Percentiles rank a stretch among this genome's conserved stretches.
Conservation (phyloP, 2,329 filamentous ascomycete species). For the Pseudopyricularia cyperi region DNA sequence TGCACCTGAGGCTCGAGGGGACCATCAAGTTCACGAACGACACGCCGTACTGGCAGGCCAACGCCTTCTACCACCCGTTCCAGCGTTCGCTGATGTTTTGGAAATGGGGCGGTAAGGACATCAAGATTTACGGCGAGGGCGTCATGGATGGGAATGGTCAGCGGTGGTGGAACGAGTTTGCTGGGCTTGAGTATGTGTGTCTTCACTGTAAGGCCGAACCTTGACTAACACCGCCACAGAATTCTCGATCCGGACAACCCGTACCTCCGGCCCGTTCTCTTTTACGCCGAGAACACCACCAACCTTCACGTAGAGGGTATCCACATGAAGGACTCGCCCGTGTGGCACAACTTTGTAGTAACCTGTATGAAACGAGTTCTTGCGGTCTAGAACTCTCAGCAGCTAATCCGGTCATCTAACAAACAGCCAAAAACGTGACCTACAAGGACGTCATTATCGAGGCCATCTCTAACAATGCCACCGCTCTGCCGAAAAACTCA, state of each 20-base stretch:
- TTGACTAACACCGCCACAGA: background rate
- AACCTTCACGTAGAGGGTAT: slow-evolving; percentile 41
- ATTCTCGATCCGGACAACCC: slow-evolving; percentile 15
- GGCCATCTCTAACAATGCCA: slow-evolving; percentile 1
- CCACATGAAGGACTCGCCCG: slow-evolving; percentile 45
- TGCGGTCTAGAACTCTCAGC: too few relatives aligned
- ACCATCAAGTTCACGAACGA: slow-evolving; percentile 35
- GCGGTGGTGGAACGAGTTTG: slow-evolving; percentile 28
- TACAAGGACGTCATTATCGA: background rate
- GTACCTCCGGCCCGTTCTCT: slow-evolving; percentile 44
- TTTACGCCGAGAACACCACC: slow-evolving; percentile 48
- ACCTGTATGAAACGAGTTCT: slow-evolving; percentile 22
- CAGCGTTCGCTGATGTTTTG: slow-evolving; percentile 46
- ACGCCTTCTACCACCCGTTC: slow-evolving; percentile 26
- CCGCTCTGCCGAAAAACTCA: slow-evolving; percentile 26
- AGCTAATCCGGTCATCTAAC: background rate
- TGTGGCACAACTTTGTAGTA: slow-evolving; percentile 52
- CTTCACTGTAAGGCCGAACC: background rate
- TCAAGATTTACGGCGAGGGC: slow-evolving; percentile 39
- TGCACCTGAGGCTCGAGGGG: slow-evolving; percentile 33
- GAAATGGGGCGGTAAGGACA: slow-evolving; percentile 49
- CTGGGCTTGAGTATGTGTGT: slow-evolving; percentile 17
- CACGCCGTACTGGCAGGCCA: slow-evolving; percentile 27
- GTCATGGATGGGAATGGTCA: slow-evolving; percentile 32
- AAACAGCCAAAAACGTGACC: background rate